Conservation (phyloP, 108 stramenopile genomes). For the Seminavis robusta region DNA sequence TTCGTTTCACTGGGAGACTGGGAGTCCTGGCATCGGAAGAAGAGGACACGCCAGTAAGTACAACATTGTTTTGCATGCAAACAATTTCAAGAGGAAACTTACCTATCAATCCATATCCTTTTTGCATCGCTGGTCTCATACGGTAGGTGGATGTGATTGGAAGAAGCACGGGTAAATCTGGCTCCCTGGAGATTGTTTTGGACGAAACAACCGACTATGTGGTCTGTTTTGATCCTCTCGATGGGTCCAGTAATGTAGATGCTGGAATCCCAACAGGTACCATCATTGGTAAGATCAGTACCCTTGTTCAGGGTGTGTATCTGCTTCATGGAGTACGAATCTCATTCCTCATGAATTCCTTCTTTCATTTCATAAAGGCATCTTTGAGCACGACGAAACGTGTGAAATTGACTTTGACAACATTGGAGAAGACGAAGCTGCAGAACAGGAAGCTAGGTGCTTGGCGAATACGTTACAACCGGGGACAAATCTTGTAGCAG, state of each 20-base stretch:
- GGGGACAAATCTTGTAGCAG: slow-evolving; percentile 85
- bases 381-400: slow-evolving; percentile 73
- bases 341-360: no score
- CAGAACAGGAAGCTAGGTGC: slow-evolving; percentile 49
- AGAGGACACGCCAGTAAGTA: slow-evolving; percentile 79
- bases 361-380: no score
- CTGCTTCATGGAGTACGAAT: no score
- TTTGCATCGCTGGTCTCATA: no score
- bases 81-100: no score
- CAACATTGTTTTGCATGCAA: slow-evolving; percentile 80
- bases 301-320: no score
- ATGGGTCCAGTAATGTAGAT: slow-evolving; percentile 96
- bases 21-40: slow-evolving; percentile 76
- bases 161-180: neutral
- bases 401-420: slow-evolving; percentile 42
- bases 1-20: slow-evolving; percentile 77
- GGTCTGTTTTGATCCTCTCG: slow-evolving; percentile 47
- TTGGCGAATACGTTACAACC: slow-evolving; percentile 85
- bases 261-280: slow-evolving; percentile 97
- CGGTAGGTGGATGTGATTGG: neutral
- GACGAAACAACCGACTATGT: neutral
- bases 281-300: no score
- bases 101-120: no score
- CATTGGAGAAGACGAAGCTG: slow-evolving; percentile 41
- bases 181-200: neutral